Percentiles rank a stretch among this genome's conserved stretches.
phyloP scores from a whole-genome alignment of 2,329 filamentous ascomycete genomes.

The Elsinoe ampelina region DNA sequence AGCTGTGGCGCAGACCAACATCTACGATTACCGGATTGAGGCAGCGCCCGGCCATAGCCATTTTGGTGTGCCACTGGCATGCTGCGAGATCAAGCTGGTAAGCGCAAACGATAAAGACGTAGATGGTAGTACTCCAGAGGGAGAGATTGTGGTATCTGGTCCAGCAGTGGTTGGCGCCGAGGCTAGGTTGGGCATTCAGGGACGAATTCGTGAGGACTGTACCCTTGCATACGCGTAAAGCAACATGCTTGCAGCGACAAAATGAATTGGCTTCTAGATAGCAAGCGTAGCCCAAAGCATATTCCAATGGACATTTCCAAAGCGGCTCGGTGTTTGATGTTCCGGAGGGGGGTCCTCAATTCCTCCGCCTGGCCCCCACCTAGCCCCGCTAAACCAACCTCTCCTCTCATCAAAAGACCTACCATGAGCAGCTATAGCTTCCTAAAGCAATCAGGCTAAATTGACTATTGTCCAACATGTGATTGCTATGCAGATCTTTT shows the following conservation, averaged over 20 bases:
- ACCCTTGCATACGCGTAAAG: slow-evolving; percentile 44
- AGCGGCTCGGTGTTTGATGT: slow-evolving; percentile 2
- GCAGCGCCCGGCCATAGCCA: slow-evolving; percentile 43
- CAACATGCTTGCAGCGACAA: not conserved
- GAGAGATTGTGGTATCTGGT: slow-evolving; percentile 57
- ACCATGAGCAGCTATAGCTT: not conserved
- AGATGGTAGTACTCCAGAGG: slow-evolving; percentile 45
- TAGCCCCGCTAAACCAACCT: not conserved
- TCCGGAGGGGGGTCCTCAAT: slow-evolving; percentile 1
- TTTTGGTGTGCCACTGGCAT: slow-evolving; percentile 74
- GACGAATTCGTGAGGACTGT: slow-evolving; percentile 60
- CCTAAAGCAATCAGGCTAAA: slow-evolving; percentile 13
- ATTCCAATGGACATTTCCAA: not conserved
- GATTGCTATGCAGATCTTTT: slow-evolving; percentile 2
- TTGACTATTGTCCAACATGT: not conserved
- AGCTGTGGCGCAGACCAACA: slow-evolving; percentile 74
- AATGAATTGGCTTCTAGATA: not conserved
- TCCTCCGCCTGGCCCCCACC: slow-evolving; percentile 1
- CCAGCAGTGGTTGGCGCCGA: slow-evolving; percentile 63
- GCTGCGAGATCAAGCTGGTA: slow-evolving; percentile 66
- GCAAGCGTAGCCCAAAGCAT: not conserved
- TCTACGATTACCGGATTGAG: slow-evolving; percentile 71
- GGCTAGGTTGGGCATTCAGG: slow-evolving; percentile 53
- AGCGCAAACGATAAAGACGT: slow-evolving; percentile 54
- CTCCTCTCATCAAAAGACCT: not conserved